Evolutionary conservation across 2,329 filamentous ascomycete species (phyloP).

Genomic region (Colletotrichum eleusines): DNA sequence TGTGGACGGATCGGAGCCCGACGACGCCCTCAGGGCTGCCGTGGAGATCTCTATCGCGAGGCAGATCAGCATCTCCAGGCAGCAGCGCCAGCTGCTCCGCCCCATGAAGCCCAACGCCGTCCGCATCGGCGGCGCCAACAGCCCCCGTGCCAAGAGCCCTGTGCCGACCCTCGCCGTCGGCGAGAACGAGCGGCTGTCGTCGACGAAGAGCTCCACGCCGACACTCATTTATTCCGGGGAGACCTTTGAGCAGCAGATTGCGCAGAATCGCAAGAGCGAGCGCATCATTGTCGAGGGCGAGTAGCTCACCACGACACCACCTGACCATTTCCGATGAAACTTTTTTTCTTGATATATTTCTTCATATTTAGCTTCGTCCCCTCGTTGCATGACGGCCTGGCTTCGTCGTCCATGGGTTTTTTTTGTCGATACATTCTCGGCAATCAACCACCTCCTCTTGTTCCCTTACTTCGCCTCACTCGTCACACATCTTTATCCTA

Average conservation of each 20-base stretch:
- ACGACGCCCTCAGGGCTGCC: slow-evolving; percentile 62
- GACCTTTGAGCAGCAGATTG: slow-evolving; percentile 49
- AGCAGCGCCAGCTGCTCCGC: slow-evolving; percentile 71
- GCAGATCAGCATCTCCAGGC: slow-evolving; percentile 73
- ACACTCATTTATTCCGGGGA: slow-evolving; percentile 57
- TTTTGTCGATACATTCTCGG: background rate
- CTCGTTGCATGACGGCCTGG: slow-evolving; percentile 5
- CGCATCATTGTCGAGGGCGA: slow-evolving; percentile 64
- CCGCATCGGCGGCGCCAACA: slow-evolving; percentile 24
- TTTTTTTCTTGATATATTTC: slow-evolving; percentile 10
- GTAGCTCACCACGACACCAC: slow-evolving; percentile 43
- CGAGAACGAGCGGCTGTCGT: slow-evolving; percentile 48
- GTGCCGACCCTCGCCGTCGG: slow-evolving; percentile 39
- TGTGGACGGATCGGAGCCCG: slow-evolving; percentile 52
- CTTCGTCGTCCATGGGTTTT: background rate
- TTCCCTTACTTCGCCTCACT: background rate
- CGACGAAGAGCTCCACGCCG: slow-evolving; percentile 59
- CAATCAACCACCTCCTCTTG: background rate
- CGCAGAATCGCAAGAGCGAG: slow-evolving; percentile 64
- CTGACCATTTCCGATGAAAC: background rate
- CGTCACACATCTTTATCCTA: slow-evolving; percentile 2
- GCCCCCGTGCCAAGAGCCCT: slow-evolving; percentile 35
- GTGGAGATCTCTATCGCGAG: slow-evolving; percentile 76
- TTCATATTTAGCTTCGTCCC: slow-evolving; percentile 20
- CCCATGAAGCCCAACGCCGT: slow-evolving; percentile 58